phyloP scores from a whole-genome alignment of 257 asterid species.

The Solanum ahanhuiri region DNA sequence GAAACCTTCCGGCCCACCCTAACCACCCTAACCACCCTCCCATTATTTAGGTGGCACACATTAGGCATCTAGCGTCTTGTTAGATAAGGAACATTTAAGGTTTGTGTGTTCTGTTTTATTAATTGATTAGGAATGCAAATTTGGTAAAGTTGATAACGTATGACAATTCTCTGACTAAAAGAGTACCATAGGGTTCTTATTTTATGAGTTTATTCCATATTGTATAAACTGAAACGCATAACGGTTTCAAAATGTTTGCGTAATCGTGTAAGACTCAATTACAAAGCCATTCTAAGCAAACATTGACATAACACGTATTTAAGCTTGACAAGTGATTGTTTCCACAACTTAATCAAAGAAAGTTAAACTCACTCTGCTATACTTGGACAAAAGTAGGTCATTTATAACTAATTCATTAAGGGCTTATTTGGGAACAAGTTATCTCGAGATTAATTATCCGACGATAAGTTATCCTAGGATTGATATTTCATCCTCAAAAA shows the following conservation, averaged over 20 bases:
- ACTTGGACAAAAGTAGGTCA: background rate
- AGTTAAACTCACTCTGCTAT: background rate
- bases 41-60: too few species aligned
- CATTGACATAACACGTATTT: background rate
- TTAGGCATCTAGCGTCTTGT: too few species aligned
- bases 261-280: background rate
- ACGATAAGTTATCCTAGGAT: background rate
- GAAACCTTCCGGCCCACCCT: too few species aligned
- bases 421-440: too few species aligned
- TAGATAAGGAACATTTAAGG: too few species aligned
- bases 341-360: background rate
- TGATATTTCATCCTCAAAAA: background rate
- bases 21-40: too few species aligned
- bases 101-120: too few species aligned
- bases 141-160: background rate
- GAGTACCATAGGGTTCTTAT: background rate
- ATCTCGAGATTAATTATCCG: too few species aligned
- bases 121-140: background rate
- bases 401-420: background rate
- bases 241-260: background rate
- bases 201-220: background rate
- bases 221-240: background rate
- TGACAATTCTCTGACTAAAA: background rate
- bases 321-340: background rate
- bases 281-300: background rate